These are phyloP conservation scores for Apiotrichum laibachii DNA, from an alignment of 1,284 basidiomycete genomes.

Conservation along the genomic window DNA sequence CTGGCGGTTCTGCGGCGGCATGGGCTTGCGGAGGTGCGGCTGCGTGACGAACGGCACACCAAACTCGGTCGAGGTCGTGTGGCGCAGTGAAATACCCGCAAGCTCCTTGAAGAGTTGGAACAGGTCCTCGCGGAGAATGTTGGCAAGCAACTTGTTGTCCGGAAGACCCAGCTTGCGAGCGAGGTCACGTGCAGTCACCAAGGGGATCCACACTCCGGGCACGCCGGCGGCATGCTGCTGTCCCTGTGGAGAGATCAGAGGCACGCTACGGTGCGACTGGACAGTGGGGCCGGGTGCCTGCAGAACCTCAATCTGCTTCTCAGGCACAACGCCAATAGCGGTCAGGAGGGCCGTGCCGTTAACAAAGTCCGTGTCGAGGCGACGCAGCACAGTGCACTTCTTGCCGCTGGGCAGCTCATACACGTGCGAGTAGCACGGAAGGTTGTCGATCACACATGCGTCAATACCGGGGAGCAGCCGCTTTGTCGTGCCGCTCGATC, in stretches of 20 bases:
- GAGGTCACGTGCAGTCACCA: constrained; percentile 35
- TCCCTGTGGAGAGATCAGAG: constrained; percentile 22
- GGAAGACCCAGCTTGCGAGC: constrained; percentile 27
- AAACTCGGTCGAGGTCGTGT: constrained; percentile 36
- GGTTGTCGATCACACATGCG: constrained; percentile 45
- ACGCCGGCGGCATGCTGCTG: constrained; percentile 36
- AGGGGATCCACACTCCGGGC: constrained; percentile 41
- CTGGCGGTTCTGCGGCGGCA: constrained; percentile 1
- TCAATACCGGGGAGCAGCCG: constrained; percentile 40
- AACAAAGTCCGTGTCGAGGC: constrained; percentile 48
- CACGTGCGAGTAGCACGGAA: constrained; percentile 43
- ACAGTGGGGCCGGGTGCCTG: constrained; percentile 27
- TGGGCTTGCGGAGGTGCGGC: constrained; percentile 17
- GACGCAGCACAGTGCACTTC: constrained; percentile 33
- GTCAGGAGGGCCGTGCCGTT: constrained; percentile 42
- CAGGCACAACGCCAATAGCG: constrained; percentile 33
- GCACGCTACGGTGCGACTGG: constrained; percentile 29
- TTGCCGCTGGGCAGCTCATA: constrained; percentile 25
- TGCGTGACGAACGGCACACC: constrained; percentile 30
- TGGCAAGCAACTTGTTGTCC: constrained; percentile 27
- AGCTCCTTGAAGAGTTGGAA: constrained; percentile 40
- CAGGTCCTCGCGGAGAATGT: constrained; percentile 39
- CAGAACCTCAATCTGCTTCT: constrained; percentile 30
- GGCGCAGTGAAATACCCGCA: constrained; percentile 37
- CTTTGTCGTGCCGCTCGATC: constrained; percentile 26